Percentiles rank a stretch among this genome's conserved stretches.
Evolutionary conservation across 2,329 filamentous ascomycete species (phyloP).

Genomic region (Xenoacremonium recifei): DNA sequence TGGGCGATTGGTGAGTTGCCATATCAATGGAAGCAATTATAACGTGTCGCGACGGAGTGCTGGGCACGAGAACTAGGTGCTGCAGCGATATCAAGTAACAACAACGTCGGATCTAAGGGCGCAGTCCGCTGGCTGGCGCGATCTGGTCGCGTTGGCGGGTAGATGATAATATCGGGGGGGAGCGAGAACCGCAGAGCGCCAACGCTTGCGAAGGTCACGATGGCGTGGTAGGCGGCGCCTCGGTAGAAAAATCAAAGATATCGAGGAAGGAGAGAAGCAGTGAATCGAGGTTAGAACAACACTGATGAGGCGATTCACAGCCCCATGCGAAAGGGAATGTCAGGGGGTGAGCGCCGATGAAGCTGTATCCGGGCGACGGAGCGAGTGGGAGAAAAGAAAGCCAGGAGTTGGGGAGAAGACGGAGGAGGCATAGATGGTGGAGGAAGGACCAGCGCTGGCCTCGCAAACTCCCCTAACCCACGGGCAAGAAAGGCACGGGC

Average conservation of each 20-base stretch:
- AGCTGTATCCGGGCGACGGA: constrained; percentile 30
- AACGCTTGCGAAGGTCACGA: constrained; percentile 9
- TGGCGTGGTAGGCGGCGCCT: constrained; percentile 11
- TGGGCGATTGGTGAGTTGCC: constrained; percentile 80
- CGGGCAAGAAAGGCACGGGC: constrained; percentile 38
- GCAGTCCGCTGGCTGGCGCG: background rate
- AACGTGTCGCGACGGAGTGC: constrained; percentile 5
- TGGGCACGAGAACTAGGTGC: constrained; percentile 1
- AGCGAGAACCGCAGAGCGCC: constrained; percentile 8
- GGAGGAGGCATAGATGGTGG: constrained; percentile 38
- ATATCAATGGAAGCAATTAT: constrained; percentile 41
- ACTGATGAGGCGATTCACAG: constrained; percentile 8
- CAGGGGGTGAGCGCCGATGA: constrained; percentile 24
- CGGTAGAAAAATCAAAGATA: constrained; percentile 12
- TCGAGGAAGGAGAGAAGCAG: constrained; percentile 12
- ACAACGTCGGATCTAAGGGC: background rate
- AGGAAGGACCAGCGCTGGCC: constrained; percentile 39
- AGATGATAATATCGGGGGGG: constrained; percentile 12
- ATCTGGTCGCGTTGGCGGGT: constrained; percentile 11
- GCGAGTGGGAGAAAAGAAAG: constrained; percentile 35
- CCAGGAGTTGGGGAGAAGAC: constrained; percentile 39
- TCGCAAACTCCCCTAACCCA: constrained; percentile 44
- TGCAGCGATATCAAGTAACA: background rate
- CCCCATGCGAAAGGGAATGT: constrained; percentile 15
- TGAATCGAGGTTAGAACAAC: too few relatives aligned